Evolutionary conservation across 805 yeast species (phyloP), one percentile per base, ranked within the genome.

Genomic region (Cyberlindnera maritima): DNA sequence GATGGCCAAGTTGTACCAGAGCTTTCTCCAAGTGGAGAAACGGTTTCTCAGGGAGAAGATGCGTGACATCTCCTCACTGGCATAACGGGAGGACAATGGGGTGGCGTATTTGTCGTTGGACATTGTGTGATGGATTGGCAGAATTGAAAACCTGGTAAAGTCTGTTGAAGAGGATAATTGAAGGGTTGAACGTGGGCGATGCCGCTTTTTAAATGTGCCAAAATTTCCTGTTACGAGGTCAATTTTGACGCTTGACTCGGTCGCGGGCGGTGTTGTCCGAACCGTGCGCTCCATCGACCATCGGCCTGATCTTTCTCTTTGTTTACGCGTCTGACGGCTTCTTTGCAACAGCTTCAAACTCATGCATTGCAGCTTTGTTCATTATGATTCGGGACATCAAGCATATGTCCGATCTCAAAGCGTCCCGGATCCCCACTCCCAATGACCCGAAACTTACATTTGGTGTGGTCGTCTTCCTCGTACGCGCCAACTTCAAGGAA

Each of bases 11-110:
- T 87, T 91, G 64, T 82, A 79, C 99, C 99, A 94, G 56, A 94
- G 79, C 69, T 88, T 88, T 79, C 99, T 88, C 99, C 99, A 94
- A 35, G 99, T 94, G 44, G 97, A 86, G 71, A 87, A 94, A 65
- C 99, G 80, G 75, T 87, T 94, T 72, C 96, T 83, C 63, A 86
- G 69, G 39, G 98, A 92, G 76, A 94, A 94, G 63, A 94, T 77
- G 57, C 79, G 75, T 50, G 97, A 85, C 99, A 94, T 94, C 75
- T 94, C 99, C 64, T 88, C 91, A 56, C 96, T 88, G 49, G 99
- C 99, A 72, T 94, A 94, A 74, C 99, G 85, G 48, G 97, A 85
- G 47, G 98, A 88, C 55, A 94, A 75, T 34, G 99, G 99, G 20
- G 98, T 92, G 44, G 88, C 69, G 73, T 92, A 92, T 54, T 83